Conservation (phyloP, 2,329 filamentous ascomycete genomes). For the Chrysosphaeria jannelii region DNA sequence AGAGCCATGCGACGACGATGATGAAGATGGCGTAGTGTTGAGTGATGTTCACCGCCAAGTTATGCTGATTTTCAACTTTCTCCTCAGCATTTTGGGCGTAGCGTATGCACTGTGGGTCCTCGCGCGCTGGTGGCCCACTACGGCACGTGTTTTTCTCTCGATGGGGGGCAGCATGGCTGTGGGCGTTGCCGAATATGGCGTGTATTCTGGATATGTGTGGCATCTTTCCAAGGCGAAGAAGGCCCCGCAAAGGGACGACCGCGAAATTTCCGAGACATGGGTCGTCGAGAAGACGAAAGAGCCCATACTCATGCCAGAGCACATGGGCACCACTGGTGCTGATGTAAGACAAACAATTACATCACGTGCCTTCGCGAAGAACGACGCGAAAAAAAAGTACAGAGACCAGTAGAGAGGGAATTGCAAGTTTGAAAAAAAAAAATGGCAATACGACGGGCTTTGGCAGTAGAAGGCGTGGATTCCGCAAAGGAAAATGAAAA, state of each 20-base stretch:
- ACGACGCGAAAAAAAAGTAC: background rate
- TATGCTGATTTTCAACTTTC: conserved; percentile 64
- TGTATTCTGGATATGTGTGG: conserved; percentile 48
- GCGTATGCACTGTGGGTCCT: conserved; percentile 52
- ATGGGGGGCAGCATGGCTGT: conserved; percentile 40
- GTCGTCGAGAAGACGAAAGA: conserved; percentile 21
- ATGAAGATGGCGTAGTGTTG: conserved; percentile 36
- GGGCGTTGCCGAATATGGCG: conserved; percentile 44
- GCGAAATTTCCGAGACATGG: conserved; percentile 44
- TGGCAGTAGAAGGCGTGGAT: background rate
- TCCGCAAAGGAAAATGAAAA: background rate
- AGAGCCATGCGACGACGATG: conserved; percentile 24
- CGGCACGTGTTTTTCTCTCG: conserved; percentile 37
- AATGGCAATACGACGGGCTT: background rate
- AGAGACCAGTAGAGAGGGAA: background rate
- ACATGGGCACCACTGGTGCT: background rate
- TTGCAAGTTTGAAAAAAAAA: background rate
- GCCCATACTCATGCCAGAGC: background rate
- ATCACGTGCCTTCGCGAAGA: background rate
- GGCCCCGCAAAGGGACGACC: conserved; percentile 32
- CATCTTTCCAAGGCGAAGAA: conserved; percentile 37
- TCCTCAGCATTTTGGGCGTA: conserved; percentile 59
- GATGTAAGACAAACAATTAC: background rate
- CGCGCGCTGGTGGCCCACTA: conserved; percentile 44
- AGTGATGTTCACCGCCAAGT: conserved; percentile 55